These are phyloP conservation scores for Dendrocalamus sinicus DNA, from an alignment of 176 grass and related monocot genomes.

Conservation along the genomic window DNA sequence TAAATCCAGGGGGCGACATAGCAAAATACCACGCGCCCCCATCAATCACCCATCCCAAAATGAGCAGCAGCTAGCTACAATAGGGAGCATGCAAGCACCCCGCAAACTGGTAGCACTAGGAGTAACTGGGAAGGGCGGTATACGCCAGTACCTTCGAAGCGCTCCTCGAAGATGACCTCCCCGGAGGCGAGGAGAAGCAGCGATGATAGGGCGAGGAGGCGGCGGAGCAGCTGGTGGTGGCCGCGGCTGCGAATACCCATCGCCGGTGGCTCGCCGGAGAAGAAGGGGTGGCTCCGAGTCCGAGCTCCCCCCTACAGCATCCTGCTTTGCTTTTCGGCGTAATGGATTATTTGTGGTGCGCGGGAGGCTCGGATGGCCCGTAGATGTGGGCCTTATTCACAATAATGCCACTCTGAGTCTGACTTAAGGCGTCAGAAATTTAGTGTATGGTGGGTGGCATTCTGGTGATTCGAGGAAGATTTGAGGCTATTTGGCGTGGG, in stretches of 20 bases:
- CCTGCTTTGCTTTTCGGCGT: neutral
- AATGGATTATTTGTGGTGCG: constrained; percentile 56
- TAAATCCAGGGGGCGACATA: neutral
- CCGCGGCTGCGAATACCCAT: constrained; percentile 39
- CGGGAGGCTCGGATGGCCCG: neutral
- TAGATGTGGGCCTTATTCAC: constrained; percentile 16
- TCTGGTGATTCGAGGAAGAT: neutral
- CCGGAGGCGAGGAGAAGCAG: constrained; percentile 60
- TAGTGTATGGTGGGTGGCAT: neutral
- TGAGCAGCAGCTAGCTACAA: constrained; percentile 15
- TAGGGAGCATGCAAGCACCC: constrained; percentile 4
- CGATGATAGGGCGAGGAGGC: constrained; percentile 46
- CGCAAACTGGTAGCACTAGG: neutral
- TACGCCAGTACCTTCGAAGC: constrained; percentile 72
- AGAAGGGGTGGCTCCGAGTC: neutral
- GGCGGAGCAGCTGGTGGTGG: neutral
- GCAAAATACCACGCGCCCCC: constrained; percentile 1
- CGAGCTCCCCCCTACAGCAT: neutral
- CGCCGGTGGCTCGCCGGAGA: constrained; percentile 35
- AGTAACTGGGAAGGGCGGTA: constrained; percentile 1
- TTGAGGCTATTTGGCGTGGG: neutral
- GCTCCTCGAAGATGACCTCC: constrained; percentile 96
- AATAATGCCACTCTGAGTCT: neutral
- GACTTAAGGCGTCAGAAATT: neutral
- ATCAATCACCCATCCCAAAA: constrained; percentile 10